Evolutionary conservation across 2,329 filamentous ascomycete species (phyloP).

Genomic region (Ascocoryne sarcoides): DNA sequence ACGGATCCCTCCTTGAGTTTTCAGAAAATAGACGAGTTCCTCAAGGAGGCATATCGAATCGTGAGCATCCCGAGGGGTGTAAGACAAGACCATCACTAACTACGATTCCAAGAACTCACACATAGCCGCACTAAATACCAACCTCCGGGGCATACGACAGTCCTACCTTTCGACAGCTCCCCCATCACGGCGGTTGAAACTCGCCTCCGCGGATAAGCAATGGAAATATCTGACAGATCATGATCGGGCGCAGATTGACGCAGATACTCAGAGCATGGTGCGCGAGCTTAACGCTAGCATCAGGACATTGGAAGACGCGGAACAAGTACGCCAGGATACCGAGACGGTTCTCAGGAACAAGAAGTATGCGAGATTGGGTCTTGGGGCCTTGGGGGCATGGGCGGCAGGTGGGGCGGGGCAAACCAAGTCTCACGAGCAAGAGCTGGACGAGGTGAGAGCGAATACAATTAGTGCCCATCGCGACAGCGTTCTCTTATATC

Average conservation of each 20-base stretch:
- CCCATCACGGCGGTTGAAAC: conserved; percentile 40
- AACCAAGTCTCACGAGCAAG: conserved; percentile 57
- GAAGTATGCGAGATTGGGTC: conserved; percentile 51
- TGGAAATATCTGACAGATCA: conserved; percentile 54
- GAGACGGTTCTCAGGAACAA: conserved; percentile 61
- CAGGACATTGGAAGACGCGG: conserved; percentile 68
- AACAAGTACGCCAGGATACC: conserved; percentile 72
- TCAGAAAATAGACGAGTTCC: conserved; percentile 67
- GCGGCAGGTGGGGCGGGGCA: conserved; percentile 53
- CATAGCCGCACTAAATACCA: conserved; percentile 68
- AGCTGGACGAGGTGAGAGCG: conserved; percentile 60
- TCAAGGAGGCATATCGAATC: conserved; percentile 91
- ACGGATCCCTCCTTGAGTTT: conserved; percentile 26
- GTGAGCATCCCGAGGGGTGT: conserved; percentile 39
- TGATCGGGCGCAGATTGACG: conserved; percentile 80
- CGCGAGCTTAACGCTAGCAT: conserved; percentile 80
- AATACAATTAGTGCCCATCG: conserved; percentile 61
- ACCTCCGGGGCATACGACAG: conserved; percentile 76
- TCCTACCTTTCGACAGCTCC: conserved; percentile 81
- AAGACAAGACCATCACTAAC: conserved; percentile 11
- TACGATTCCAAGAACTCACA: conserved; percentile 60
- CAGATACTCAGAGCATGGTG: conserved; percentile 75
- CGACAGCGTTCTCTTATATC: conserved; percentile 75
- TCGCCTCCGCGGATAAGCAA: conserved; percentile 21
- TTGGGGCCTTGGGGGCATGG: conserved; percentile 58